Base-by-base conservation (phyloP, 495 filamentous ascomycete genomes). In the Neurospora sp. region DNA sequence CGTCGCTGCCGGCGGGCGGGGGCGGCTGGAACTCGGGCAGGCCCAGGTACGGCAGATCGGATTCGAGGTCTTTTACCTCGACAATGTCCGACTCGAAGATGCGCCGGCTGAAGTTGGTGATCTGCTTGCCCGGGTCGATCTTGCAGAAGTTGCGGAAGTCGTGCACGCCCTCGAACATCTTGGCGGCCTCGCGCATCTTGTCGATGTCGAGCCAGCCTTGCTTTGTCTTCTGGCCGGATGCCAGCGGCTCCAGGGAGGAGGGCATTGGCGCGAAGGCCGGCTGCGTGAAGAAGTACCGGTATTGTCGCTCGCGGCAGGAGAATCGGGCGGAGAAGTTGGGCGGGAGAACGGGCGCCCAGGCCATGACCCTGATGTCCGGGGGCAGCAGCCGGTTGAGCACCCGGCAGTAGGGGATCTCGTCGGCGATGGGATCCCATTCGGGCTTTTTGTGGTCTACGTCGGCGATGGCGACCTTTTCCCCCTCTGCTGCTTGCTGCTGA, bases 141-240 rank as follows among this genome's bases (percentile, higher is more conserved):
- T 95, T 95, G 86, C 95, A 98, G 83, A 98, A 95, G 79, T 99
- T 99, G 14, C 96, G 90, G 84, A 98, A 98, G 82, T 99, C 96
- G 83, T 98, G 93, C 35, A 88, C 77, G 11, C 96, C 96, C 76
- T 93, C 89, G 74, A 93, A 94, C 69, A 88, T 81, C 78, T 88
- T 90, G 39, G 95, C 95, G 1, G 92, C 96, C 77, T 88, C 82
- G 4, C 89, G 87, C 96, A 99, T 99, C 18, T 90, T 90, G 8
- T 89, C 90, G 66, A 98, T 94, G 82, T 98, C 90, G 10, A 99
- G 78, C 85, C 85, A 85, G 46, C 86, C 85, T 39, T 80, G 77
- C 75, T 83, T 83, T 84, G 46, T 70, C 27, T 27, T 75, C 14
- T 39, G 75, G 76, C 73, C 18, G 76, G 77, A 39, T 79, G 16